These are phyloP conservation scores for Paracamarosporium sp. DNA, from an alignment of 2,329 filamentous ascomycete genomes.

Conservation along the genomic window DNA sequence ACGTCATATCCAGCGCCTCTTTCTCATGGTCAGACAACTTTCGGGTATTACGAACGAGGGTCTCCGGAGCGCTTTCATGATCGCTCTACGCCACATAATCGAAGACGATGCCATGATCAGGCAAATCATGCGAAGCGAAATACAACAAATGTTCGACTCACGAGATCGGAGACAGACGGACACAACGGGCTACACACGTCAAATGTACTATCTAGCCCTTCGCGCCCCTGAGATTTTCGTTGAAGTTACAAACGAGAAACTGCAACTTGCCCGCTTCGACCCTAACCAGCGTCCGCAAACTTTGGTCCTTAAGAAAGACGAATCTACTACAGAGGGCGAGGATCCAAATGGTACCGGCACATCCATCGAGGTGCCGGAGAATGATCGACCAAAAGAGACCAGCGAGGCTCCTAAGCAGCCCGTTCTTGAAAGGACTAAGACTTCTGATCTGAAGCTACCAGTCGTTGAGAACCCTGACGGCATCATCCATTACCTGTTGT, in stretches of 20 bases:
- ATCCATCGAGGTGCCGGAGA: conserved; percentile 39
- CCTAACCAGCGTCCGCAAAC: conserved; percentile 59
- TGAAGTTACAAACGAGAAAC: conserved; percentile 82
- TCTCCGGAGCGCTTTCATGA: conserved; percentile 78
- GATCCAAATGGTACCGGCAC: conserved; percentile 21
- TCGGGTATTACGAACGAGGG: conserved; percentile 78
- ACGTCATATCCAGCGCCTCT: conserved; percentile 85
- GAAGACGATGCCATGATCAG: conserved; percentile 92
- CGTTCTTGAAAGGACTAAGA: conserved; percentile 70
- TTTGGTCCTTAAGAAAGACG: conserved; percentile 60
- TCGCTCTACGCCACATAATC: conserved; percentile 88
- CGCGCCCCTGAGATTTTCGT: conserved; percentile 87
- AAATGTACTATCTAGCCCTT: conserved; percentile 79
- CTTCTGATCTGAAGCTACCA: conserved; percentile 76
- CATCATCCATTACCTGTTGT: conserved; percentile 92
- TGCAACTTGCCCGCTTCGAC: conserved; percentile 74
- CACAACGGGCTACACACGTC: conserved; percentile 74
- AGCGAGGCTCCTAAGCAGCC: conserved; percentile 45
- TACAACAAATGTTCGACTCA: conserved; percentile 75
- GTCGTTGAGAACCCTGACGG: conserved; percentile 92
- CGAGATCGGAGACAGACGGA: conserved; percentile 63
- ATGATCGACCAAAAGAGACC: conserved; percentile 41
- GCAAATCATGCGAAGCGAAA: conserved; percentile 90
- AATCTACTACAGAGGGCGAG: conserved; percentile 32
- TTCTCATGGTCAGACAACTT: conserved; percentile 94